A percentile compares a stretch with the other conserved stretches of the same genome.
phyloP scores from a whole-genome alignment of 164 flowering plant genomes.

The Stephania cephalantha region DNA sequence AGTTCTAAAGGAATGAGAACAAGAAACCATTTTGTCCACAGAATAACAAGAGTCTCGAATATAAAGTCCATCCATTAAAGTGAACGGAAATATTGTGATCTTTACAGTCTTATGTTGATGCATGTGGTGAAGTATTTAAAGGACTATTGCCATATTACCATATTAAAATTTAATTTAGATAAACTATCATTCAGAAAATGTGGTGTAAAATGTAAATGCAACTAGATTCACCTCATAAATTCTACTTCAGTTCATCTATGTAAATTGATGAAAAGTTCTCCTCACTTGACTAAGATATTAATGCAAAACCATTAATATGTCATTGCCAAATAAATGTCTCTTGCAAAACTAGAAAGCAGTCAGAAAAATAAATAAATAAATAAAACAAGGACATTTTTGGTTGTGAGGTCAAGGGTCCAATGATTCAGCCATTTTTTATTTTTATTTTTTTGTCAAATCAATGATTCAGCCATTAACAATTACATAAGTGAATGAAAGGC shows the following conservation, averaged over 20 bases:
- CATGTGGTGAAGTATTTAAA: background rate
- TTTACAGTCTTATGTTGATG: background rate
- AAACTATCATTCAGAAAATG: background rate
- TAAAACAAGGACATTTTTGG: background rate
- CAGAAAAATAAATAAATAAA: background rate
- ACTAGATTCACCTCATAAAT: background rate
- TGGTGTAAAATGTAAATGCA: background rate
- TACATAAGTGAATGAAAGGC: constrained; percentile 8
- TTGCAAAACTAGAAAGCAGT: background rate
- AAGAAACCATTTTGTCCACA: background rate
- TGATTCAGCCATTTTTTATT: background rate
- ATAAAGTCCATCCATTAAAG: background rate
- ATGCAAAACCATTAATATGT: background rate
- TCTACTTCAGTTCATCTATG: background rate
- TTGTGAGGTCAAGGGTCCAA: background rate
- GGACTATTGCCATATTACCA: background rate
- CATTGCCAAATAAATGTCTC: background rate
- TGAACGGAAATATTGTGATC: background rate
- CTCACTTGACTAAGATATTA: background rate
- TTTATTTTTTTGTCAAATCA: background rate
- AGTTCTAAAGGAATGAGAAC: background rate
- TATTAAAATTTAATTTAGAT: background rate
- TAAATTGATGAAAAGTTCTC: background rate
- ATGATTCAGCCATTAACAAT: background rate
- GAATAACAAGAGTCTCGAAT: background rate